Evolutionary conservation across 306 rosid genomes (phyloP), one percentile per base, ranked within the genome.

Genomic region (Hippophae gyantsensis): DNA sequence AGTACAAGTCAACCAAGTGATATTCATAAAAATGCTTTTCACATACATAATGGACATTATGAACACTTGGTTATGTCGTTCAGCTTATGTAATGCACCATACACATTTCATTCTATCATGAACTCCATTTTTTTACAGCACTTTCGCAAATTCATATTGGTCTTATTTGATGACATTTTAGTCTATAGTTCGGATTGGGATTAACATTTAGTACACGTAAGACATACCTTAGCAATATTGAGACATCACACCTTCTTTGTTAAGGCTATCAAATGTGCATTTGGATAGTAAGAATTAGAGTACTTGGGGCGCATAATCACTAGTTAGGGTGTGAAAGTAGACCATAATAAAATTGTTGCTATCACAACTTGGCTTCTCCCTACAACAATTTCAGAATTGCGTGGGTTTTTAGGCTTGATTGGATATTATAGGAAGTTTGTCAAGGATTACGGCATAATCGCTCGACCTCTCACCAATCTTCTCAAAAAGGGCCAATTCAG

Each of bases 1-100:
- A 13, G 50, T 62, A 2, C 8, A 57, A 41, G 67, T 62, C 7
- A 42, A 7, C 48, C 32, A 0, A 0, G 1, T 5, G 49, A 40
- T 42, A 42, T 51, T 40, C 67, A 62, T 8, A 62, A 62, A 52
- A 62, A 13, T 38, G 45, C 45, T 10, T 49, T 62, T 62, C 7
- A 48, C 0, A 43, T 9, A 1, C 47, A 43, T 43, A 43, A 43
- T 43, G 47, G 47, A 9, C 47, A 43, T 43, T 62, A 62, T 12
- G 58, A 62, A 52, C 49, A 62, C 13, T 42, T 62, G n/a, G 58
- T 51, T 1, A 18, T 18, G 18, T 18, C 18, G 18, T 18, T 18
- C 0, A 18, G 18, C 18, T 18, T 18, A 18, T 18, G 49, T 49
- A 43, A 58, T 58, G 63, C 52, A 6, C 50, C 49, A 5, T 58